Conservation (phyloP, 2,329 filamentous ascomycete genomes). For the Colletotrichum theobromicola region DNA sequence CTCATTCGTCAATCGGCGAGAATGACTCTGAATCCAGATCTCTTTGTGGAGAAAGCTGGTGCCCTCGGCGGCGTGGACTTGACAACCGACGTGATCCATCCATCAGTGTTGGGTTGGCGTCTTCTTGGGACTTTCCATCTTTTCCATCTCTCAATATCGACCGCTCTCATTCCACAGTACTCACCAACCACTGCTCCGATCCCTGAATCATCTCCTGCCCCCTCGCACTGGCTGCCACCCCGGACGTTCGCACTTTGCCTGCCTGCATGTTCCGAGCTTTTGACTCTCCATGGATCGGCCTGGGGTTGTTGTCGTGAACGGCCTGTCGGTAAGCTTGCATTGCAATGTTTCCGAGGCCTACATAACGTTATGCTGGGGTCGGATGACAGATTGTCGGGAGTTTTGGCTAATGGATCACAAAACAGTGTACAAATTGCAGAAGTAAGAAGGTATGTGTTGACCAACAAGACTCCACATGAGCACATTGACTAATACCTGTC, state of each 20-base stretch:
- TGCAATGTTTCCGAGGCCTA: neutral
- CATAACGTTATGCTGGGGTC: neutral
- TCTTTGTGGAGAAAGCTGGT: neutral
- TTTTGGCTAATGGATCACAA: neutral
- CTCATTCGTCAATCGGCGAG: neutral
- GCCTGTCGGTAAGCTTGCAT: constrained; percentile 9
- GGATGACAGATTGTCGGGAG: neutral
- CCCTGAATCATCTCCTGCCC: neutral
- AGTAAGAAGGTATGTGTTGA: constrained; percentile 2
- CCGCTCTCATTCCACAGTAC: neutral
- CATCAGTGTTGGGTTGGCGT: neutral
- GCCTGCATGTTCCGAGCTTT: neutral
- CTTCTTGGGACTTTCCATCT: neutral
- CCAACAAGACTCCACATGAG: neutral
- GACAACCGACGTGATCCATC: neutral
- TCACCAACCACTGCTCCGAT: neutral
- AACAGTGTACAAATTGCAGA: constrained; percentile 11
- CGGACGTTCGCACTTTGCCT: neutral
- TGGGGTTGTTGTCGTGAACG: constrained; percentile 4
- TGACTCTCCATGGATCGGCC: neutral
- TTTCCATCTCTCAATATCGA: neutral
- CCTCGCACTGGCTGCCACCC: neutral
- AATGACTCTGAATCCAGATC: neutral
- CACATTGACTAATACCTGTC: neutral
- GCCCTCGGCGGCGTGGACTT: neutral